Evolutionary conservation across 2,329 filamentous ascomycete genomes (phyloP).

Genomic region (Aspergillus candidus): DNA sequence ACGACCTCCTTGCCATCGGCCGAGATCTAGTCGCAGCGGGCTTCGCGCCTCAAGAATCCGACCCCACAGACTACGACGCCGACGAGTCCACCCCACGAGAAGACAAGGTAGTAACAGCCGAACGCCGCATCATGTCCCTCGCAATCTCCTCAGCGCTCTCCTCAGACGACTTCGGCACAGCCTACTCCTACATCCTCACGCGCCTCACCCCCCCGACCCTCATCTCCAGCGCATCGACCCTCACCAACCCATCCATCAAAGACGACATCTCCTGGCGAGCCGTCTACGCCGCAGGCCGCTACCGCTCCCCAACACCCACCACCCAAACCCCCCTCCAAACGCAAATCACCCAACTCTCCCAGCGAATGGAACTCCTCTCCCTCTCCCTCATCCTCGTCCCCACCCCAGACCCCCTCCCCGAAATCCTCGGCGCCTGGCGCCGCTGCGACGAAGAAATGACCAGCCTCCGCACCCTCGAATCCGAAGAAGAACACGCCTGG

Average conservation of each 20-base stretch:
- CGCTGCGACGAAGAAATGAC: conserved; percentile 57
- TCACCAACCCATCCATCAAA: conserved; percentile 23
- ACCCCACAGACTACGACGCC: conserved; percentile 14
- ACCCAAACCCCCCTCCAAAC: conserved; percentile 29
- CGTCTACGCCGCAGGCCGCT: conserved; percentile 56
- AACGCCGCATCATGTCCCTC: conserved; percentile 42
- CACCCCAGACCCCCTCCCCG: conserved; percentile 49
- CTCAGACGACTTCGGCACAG: conserved; percentile 50
- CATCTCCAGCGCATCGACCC: conserved; percentile 24
- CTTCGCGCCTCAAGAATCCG: conserved; percentile 23
- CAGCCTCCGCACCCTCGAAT: conserved; percentile 48
- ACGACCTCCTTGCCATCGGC: conserved; percentile 58
- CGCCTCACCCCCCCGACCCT: conserved; percentile 42
- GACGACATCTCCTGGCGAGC: conserved; percentile 61
- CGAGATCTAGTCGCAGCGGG: conserved; percentile 50
- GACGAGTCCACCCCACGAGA: conserved; percentile 14
- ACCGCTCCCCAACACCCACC: conserved; percentile 35
- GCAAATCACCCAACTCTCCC: conserved; percentile 52
- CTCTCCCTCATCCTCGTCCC: conserved; percentile 57
- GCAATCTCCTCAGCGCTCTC: conserved; percentile 42
- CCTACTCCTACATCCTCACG: conserved; percentile 61
- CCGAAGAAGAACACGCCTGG: conserved; percentile 52
- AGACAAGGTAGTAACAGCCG: conserved; percentile 32
- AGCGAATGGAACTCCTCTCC: conserved; percentile 60
- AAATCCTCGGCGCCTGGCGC: conserved; percentile 58